Percentiles rank a stretch among this genome's conserved stretches.
Evolutionary conservation across 73 alveolate genomes (phyloP).

Genomic region (Paraurostyla sp.): DNA sequence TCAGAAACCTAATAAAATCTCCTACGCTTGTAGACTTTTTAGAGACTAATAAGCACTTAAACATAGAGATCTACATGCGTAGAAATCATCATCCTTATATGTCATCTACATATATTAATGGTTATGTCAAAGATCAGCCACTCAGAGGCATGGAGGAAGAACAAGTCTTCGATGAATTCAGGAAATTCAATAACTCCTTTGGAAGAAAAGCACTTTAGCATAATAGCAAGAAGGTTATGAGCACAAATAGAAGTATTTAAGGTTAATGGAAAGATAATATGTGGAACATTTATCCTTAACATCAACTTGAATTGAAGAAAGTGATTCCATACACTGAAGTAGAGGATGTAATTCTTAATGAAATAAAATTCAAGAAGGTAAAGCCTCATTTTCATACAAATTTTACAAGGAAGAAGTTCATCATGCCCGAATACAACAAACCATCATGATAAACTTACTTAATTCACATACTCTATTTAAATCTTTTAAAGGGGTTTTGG

Average conservation of each 20-base stretch:
- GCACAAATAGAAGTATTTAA: conserved; percentile 58
- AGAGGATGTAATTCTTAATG: neutral
- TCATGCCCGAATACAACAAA: conserved; percentile 25
- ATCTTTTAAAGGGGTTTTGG: conserved; percentile 7
- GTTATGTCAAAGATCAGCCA: conserved; percentile 71
- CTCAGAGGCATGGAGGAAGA: conserved; percentile 70
- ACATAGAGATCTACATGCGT: conserved; percentile 64
- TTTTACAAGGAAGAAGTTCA: conserved; percentile 11
- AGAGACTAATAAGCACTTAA: conserved; percentile 47
- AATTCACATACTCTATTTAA: neutral
- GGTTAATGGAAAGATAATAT: conserved; percentile 75
- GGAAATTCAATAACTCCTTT: conserved; percentile 21
- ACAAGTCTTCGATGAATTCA: conserved; percentile 55
- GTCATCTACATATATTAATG: conserved; percentile 74
- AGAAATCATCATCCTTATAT: conserved; percentile 80
- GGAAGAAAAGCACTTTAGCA: conserved; percentile 75
- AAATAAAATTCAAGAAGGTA: neutral
- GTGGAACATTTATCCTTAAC: conserved; percentile 71
- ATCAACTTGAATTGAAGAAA: conserved; percentile 28
- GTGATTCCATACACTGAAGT: conserved; percentile 11
- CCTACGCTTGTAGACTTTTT: conserved; percentile 38
- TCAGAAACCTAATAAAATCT: conserved; percentile 69
- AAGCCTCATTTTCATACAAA: conserved; percentile 9
- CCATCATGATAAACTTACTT: neutral
- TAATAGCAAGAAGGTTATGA: conserved; percentile 52